phyloP scores from a whole-genome alignment of 192 early-diverging fungal genomes.

The Dispira simplex region DNA sequence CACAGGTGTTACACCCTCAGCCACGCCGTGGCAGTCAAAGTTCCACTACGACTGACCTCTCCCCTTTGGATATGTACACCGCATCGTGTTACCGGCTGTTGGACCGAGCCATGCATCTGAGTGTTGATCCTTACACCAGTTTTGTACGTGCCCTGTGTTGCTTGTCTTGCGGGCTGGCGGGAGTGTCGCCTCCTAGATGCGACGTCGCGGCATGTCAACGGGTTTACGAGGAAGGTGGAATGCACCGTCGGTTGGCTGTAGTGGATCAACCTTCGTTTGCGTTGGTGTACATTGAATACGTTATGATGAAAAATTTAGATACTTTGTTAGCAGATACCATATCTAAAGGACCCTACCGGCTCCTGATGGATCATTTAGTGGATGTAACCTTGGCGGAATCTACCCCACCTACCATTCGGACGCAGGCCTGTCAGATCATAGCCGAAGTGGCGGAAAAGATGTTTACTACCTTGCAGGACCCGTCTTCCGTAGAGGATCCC shows the following conservation, averaged over 20 bases:
- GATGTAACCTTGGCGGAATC: constrained; percentile 45
- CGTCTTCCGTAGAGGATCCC: constrained; percentile 11
- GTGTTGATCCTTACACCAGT: constrained; percentile 12
- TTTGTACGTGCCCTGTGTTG: constrained; percentile 18
- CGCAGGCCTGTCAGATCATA: constrained; percentile 61
- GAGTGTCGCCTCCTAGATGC: constrained; percentile 10
- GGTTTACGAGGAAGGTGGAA: constrained; percentile 15
- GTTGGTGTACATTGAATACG: constrained; percentile 16
- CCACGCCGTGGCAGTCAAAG: not conserved
- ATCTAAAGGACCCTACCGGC: not conserved
- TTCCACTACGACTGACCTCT: not conserved
- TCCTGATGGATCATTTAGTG: constrained; percentile 56
- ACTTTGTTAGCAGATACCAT: constrained; percentile 14
- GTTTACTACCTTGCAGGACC: constrained; percentile 42
- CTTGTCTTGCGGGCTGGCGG: constrained; percentile 19
- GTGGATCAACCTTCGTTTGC: constrained; percentile 23
- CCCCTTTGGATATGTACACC: not conserved
- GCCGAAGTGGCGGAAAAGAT: constrained; percentile 68
- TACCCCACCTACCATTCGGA: constrained; percentile 43
- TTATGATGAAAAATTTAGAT: constrained; percentile 20
- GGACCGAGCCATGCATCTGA: not conserved
- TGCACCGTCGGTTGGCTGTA: constrained; percentile 30
- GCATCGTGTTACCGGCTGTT: constrained; percentile 18
- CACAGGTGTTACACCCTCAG: no score
- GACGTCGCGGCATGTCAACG: constrained; percentile 6